These are phyloP conservation scores for Trichoderma koningii DNA, from an alignment of 2,329 filamentous ascomycete species.

Conservation along the genomic window DNA sequence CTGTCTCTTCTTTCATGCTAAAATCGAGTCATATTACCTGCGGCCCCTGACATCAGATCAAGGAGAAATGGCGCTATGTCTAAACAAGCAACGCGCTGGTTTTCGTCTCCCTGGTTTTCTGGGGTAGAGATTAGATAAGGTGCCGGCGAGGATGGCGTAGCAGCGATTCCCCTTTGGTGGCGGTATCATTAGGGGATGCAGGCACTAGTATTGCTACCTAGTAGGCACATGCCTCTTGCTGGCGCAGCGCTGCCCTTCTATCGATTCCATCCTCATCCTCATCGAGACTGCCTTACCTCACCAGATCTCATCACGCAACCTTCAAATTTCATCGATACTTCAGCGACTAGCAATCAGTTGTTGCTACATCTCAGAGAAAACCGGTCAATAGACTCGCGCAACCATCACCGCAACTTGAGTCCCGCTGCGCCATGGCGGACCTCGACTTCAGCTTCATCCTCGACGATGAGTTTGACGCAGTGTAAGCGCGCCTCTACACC, in stretches of 20 bases:
- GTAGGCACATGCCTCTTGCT: no score
- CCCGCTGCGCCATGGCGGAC: slow-evolving; percentile 14
- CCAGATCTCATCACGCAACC: no score
- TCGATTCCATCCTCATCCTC: no score
- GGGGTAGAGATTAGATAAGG: slow-evolving; percentile 8
- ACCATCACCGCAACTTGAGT: no score
- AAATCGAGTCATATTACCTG: neutral
- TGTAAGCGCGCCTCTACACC: slow-evolving; percentile 41
- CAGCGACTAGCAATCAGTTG: no score
- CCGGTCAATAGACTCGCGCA: no score
- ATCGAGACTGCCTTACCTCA: no score
- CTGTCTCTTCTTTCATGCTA: no score
- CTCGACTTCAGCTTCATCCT: slow-evolving; percentile 43
- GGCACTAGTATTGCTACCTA: neutral
- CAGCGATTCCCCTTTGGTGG: no score
- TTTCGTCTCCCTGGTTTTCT: neutral
- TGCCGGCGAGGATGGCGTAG: neutral
- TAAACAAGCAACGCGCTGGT: neutral
- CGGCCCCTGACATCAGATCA: neutral
- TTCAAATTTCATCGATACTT: no score
- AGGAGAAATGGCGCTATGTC: neutral
- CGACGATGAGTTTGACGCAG: slow-evolving; percentile 57
- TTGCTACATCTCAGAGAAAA: no score
- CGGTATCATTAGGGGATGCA: neutral
- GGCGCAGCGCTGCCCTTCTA: no score